Conservation (phyloP, 306 rosid species). For the Sesbania bispinosa region DNA sequence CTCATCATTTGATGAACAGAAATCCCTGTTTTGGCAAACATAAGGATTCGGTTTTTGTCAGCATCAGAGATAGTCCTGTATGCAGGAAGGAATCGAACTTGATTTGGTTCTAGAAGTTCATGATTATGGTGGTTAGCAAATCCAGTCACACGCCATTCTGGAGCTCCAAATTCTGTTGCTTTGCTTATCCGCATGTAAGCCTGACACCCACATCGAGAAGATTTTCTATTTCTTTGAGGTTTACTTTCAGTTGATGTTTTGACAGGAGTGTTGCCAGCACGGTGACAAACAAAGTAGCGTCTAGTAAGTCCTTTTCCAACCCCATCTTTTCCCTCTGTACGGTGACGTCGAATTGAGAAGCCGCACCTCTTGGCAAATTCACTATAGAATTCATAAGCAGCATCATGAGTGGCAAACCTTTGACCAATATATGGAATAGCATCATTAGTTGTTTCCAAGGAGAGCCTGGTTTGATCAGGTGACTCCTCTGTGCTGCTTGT, state of each 20-base stretch:
- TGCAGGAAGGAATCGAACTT: constrained; percentile 98
- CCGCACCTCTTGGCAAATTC: constrained; percentile 84
- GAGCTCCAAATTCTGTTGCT: constrained; percentile 70
- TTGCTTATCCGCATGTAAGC: constrained; percentile 95
- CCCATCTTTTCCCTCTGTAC: constrained; percentile 95
- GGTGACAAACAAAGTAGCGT: constrained; percentile 93
- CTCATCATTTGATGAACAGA: constrained; percentile 99
- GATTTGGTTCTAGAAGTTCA: constrained; percentile 86
- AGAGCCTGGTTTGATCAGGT: constrained; percentile 65
- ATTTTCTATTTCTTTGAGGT: constrained; percentile 89
- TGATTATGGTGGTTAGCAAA: constrained; percentile 94
- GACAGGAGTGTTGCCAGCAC: constrained; percentile 90
- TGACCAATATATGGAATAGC: constrained; percentile 78
- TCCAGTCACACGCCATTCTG: constrained; percentile 96
- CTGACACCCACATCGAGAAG: constrained; percentile 94
- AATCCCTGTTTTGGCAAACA: constrained; percentile 95
- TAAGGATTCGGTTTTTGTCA: constrained; percentile 81
- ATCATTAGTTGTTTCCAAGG: constrained; percentile 58
- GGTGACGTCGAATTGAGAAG: constrained; percentile 90
- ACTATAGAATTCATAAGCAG: constrained; percentile 84
- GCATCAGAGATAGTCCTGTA: constrained; percentile 84
- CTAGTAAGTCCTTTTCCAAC: constrained; percentile 93
- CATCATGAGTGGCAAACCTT: constrained; percentile 83
- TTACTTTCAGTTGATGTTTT: constrained; percentile 67
- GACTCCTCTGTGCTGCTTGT: constrained; percentile 92